These are phyloP conservation scores for Otatea glauca DNA, from an alignment of 176 grass and related monocot species.

Conservation along the genomic window DNA sequence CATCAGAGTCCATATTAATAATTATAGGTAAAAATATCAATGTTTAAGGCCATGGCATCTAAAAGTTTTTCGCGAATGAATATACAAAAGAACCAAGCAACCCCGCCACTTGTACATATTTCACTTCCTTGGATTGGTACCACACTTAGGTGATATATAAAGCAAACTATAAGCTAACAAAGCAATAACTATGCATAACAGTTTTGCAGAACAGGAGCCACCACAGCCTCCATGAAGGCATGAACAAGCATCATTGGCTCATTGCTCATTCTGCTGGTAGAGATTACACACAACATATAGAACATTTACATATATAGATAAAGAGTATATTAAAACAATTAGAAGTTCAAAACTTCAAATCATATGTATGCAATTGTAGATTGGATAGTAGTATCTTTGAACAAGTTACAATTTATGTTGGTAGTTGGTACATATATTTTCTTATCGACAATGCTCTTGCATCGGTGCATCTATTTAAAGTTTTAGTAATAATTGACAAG, in stretches of 20 bases:
- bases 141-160: background rate
- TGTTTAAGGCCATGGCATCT: background rate
- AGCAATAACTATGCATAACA: constrained; percentile 8
- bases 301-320: constrained; percentile 24
- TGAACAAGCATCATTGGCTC: constrained; percentile 8
- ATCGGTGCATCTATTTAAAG: background rate
- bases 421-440: constrained; percentile 15
- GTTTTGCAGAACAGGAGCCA: constrained; percentile 18
- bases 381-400: background rate
- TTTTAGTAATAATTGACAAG: background rate
- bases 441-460: background rate
- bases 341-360: background rate
- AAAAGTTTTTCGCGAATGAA: background rate
- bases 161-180: constrained; percentile 6
- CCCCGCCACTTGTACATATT: background rate
- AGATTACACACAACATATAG: constrained; percentile 1
- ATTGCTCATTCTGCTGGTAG: constrained; percentile 10
- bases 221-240: background rate
- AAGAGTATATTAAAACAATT: constrained; percentile 9
- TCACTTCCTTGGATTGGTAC: background rate
- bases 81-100: constrained; percentile 8
- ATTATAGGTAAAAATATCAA: constrained; percentile 5
- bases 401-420: background rate
- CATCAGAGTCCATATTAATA: constrained; percentile 18
- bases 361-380: background rate